These are phyloP conservation scores for Pseudofabraea citricarpa DNA, from an alignment of 2,329 filamentous ascomycete genomes.

Conservation along the genomic window DNA sequence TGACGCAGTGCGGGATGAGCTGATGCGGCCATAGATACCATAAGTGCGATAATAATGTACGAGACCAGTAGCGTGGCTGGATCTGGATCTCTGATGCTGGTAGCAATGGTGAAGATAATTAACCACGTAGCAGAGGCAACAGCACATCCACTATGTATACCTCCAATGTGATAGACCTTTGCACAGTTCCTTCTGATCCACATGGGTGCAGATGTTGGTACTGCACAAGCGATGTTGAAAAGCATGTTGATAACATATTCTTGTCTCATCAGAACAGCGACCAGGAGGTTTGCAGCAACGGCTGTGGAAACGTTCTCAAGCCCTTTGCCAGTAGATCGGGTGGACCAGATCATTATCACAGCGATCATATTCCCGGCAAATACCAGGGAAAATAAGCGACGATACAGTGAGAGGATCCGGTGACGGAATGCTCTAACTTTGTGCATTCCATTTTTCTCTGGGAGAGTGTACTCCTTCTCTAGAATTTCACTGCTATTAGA, in stretches of 20 bases:
- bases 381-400: constrained; percentile 50
- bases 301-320: constrained; percentile 7
- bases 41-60: constrained; percentile 52
- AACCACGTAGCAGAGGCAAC: constrained; percentile 44
- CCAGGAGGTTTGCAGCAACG: constrained; percentile 26
- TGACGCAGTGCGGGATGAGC: constrained; percentile 61
- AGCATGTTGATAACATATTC: constrained; percentile 48
- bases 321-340: constrained; percentile 5
- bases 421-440: constrained; percentile 25
- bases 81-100: constrained; percentile 35
- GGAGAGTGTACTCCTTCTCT: constrained; percentile 19
- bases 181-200: constrained; percentile 41
- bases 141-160: constrained; percentile 46
- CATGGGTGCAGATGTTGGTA: constrained; percentile 40
- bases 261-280: constrained; percentile 48
- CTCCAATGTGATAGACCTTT: constrained; percentile 50
- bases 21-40: constrained; percentile 54
- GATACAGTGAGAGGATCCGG: constrained; percentile 46
- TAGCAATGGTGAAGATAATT: constrained; percentile 30
- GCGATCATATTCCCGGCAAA: constrained; percentile 41
- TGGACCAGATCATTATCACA: constrained; percentile 32
- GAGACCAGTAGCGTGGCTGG: constrained; percentile 37
- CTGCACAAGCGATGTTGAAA: constrained; percentile 40
- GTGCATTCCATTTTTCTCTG: constrained; percentile 35
- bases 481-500: constrained; percentile 4